These are phyloP conservation scores for Arachnopeziza araneosa DNA, from an alignment of 2,329 filamentous ascomycete species.

Conservation along the genomic window DNA sequence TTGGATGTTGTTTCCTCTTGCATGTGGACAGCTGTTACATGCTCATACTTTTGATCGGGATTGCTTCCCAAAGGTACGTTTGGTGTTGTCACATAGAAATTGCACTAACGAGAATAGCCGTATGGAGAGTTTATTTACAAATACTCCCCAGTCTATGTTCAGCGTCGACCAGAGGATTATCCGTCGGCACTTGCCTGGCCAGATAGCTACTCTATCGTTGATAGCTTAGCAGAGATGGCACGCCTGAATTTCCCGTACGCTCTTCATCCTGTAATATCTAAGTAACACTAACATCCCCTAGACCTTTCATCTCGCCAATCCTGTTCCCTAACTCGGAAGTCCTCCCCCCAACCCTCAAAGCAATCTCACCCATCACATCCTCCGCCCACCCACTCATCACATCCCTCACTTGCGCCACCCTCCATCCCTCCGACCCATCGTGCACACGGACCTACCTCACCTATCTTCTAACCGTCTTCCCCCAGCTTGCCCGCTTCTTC, in stretches of 20 bases:
- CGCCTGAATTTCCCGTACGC: constrained; percentile 76
- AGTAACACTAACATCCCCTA: constrained; percentile 32
- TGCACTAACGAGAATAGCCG: constrained; percentile 21
- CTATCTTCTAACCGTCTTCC: constrained; percentile 82
- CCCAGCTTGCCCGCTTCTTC: constrained; percentile 71
- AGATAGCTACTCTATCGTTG: constrained; percentile 65
- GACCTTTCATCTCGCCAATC: constrained; percentile 76
- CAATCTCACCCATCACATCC: constrained; percentile 72
- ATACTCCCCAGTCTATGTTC: constrained; percentile 74
- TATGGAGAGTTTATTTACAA: constrained; percentile 62
- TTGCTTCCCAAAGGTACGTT: constrained; percentile 57
- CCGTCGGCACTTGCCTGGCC: constrained; percentile 69
- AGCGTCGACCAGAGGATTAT: constrained; percentile 62
- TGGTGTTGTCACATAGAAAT: not conserved
- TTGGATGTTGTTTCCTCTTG: constrained; percentile 74
- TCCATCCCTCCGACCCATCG: constrained; percentile 83
- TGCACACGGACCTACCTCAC: constrained; percentile 83
- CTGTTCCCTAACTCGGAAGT: constrained; percentile 70
- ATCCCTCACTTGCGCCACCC: constrained; percentile 78
- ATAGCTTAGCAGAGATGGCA: constrained; percentile 77
- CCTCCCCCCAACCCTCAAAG: constrained; percentile 59
- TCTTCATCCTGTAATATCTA: not conserved
- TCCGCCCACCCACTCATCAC: constrained; percentile 83
- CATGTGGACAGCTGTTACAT: constrained; percentile 71
- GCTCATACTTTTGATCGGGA: constrained; percentile 73